Base-by-base conservation (phyloP, 352 stramenopile genomes). In the Globisporangium paddicum region DNA sequence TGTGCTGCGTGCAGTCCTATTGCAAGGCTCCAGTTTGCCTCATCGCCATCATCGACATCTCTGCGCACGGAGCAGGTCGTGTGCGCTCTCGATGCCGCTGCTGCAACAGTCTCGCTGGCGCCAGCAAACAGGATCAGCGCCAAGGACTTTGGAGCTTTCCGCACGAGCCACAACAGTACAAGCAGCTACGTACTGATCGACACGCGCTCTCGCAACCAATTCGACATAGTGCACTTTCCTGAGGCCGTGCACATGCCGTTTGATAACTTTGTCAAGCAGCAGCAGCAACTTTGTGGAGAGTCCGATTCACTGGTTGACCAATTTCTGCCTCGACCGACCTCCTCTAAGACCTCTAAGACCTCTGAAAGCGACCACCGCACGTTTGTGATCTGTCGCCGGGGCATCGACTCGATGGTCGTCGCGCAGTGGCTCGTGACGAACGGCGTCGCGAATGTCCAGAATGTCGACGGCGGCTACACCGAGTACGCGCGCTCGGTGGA, bases 321-420 rank as follows among this genome's bases (percentile, higher is more conserved):
- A 25, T 45, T 50, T 25, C 23, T 38, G 16, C 30, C 9, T 10
- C 11, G 28, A 41, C 28, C n/a, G 28, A 54, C 28, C 18, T 40
- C n/a, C 28, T 40, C n/a, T 18, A n/a, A 28, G 28, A 40, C 11
- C 25, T 26, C 9, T 11, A 30, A 25, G 25, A 37, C 28, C 28
- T 32, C 28, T 32, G 45, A 9, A 14, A 10, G 26, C 30, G 14
- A 19, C 5, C 21, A 19, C 5, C 37, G 38, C 9, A 45, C 64
- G n/a, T 56, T 86, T 38, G 83, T 95, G 30, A 88, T 95, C 38
- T 95, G 86, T 49, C 78, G 83, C n/a, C 83, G 86, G 30, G 86
- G 86, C 8, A 66, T 93, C 6, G 83, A 92, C 52, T 95, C 83
- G 9, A 66, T 84, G 5, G 66, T 65, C 8, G 78, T 80, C 14